Evolutionary conservation across 2,329 filamentous ascomycete species (phyloP).

Genomic region (Alternaria postmessia): DNA sequence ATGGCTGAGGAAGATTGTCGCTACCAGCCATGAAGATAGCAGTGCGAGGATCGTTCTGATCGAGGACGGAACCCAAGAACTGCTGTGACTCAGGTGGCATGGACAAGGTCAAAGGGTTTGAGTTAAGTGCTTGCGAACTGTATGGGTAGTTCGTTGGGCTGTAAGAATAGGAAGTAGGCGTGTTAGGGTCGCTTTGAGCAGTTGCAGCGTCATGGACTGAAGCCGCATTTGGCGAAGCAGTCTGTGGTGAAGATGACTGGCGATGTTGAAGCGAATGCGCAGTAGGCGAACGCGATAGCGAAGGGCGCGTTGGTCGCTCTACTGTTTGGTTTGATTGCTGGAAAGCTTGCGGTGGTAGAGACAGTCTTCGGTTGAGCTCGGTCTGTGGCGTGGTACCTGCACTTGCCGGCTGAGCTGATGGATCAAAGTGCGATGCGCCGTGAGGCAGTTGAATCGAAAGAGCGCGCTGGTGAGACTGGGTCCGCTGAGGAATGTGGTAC

Average conservation of each 20-base stretch:
- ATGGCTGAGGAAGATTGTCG: slow-evolving; percentile 51
- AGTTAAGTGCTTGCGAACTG: slow-evolving; percentile 40
- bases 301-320: slow-evolving; percentile 24
- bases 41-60: slow-evolving; percentile 56
- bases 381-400: slow-evolving; percentile 27
- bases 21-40: slow-evolving; percentile 58
- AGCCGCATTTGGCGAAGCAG: slow-evolving; percentile 26
- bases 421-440: slow-evolving; percentile 41
- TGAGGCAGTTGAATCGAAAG: slow-evolving; percentile 56
- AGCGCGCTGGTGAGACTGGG: slow-evolving; percentile 52
- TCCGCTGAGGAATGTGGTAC: slow-evolving; percentile 55
- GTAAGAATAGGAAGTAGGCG: slow-evolving; percentile 31
- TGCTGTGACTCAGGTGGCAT: slow-evolving; percentile 64
- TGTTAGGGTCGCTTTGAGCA: slow-evolving; percentile 28
- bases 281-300: slow-evolving; percentile 33
- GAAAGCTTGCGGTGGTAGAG: slow-evolving; percentile 50
- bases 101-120: slow-evolving; percentile 58
- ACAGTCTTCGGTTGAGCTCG: slow-evolving; percentile 53
- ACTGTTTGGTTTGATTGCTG: slow-evolving; percentile 28
- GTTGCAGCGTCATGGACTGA: slow-evolving; percentile 36
- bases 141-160: slow-evolving; percentile 37
- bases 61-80: slow-evolving; percentile 58
- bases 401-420: slow-evolving; percentile 30
- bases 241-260: slow-evolving; percentile 34
- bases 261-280: slow-evolving; percentile 28